Evolutionary conservation across 176 grass and related monocot species (phyloP).

Genomic region (Carex littledalei): DNA sequence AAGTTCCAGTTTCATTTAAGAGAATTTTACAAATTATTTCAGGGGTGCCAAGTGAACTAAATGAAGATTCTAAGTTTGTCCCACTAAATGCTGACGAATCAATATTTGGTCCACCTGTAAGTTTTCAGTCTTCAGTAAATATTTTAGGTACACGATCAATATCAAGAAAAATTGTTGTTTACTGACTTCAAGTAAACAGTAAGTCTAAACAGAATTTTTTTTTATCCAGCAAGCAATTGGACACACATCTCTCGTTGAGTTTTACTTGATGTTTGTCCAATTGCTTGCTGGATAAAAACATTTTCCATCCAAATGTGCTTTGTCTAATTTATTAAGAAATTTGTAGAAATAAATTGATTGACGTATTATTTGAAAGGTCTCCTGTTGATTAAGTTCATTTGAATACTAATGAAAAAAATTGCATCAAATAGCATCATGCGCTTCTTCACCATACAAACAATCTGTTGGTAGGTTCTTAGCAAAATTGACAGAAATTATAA

Average conservation of each 20-base stretch:
- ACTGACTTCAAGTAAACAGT: not conserved
- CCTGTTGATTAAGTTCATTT: not conserved
- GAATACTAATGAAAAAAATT: not conserved
- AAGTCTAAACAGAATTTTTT: not conserved
- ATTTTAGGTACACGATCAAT: not conserved
- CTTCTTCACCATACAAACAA: not conserved
- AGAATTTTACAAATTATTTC: slow-evolving; percentile 26
- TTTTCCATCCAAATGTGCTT: not conserved
- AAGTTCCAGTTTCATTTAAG: not conserved
- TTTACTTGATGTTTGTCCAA: not conserved
- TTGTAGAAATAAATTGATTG: not conserved
- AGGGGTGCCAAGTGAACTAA: slow-evolving; percentile 51
- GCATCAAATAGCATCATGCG: not conserved
- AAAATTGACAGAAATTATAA: not conserved
- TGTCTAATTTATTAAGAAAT: not conserved
- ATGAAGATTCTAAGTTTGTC: slow-evolving; percentile 71
- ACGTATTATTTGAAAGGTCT: not conserved
- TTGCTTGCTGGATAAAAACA: too few species aligned
- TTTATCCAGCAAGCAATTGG: not conserved
- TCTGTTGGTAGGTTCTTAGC: not conserved
- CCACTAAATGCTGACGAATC: slow-evolving; percentile 73
- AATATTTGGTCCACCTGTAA: slow-evolving; percentile 81
- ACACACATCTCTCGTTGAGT: not conserved
- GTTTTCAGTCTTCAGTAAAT: slow-evolving; percentile 15
- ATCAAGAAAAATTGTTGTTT: not conserved